phyloP scores from a whole-genome alignment of 2,329 filamentous ascomycete species.

The Nigrospora sphaerica region DNA sequence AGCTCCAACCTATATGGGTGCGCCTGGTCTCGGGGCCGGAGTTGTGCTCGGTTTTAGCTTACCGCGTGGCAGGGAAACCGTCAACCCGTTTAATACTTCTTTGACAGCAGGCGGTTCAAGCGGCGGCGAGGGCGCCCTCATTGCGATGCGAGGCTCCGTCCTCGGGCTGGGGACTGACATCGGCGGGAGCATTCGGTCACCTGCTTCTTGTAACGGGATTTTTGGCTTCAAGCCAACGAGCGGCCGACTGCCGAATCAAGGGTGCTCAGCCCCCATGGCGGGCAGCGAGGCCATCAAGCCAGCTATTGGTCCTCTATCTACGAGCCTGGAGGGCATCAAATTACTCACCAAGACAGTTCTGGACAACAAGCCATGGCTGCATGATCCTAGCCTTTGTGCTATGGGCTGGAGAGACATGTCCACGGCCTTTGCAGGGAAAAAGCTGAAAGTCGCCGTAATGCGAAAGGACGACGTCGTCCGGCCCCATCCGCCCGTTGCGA shows the following conservation, averaged over 20 bases:
- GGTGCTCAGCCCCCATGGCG: slow-evolving; percentile 27
- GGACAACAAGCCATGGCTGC: slow-evolving; percentile 15
- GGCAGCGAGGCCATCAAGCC: slow-evolving; percentile 37
- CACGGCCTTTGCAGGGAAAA: slow-evolving; percentile 20
- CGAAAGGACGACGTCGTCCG: slow-evolving; percentile 53
- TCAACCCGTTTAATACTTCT: slow-evolving; percentile 44
- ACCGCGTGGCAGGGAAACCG: slow-evolving; percentile 31
- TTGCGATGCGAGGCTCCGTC: slow-evolving; percentile 42
- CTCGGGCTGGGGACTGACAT: slow-evolving; percentile 49
- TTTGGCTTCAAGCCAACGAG: slow-evolving; percentile 35
- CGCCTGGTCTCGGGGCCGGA: slow-evolving; percentile 5
- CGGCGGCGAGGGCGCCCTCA: slow-evolving; percentile 49
- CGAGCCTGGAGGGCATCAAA: slow-evolving; percentile 38
- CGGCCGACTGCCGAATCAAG: slow-evolving; percentile 32
- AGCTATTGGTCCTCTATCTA: slow-evolving; percentile 47
- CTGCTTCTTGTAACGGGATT: slow-evolving; percentile 38
- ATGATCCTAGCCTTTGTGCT: slow-evolving; percentile 13
- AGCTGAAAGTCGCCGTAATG: slow-evolving; percentile 53
- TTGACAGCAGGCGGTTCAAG: slow-evolving; percentile 46
- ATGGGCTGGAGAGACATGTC: slow-evolving; percentile 13
- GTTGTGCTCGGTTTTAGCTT: background rate
- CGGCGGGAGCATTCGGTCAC: slow-evolving; percentile 39
- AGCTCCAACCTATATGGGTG: slow-evolving; percentile 38
- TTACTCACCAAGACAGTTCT: slow-evolving; percentile 32
- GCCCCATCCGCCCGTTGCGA: slow-evolving; percentile 50